Percentiles rank a stretch among this genome's conserved stretches.
These are phyloP conservation scores for Vitis amurensis DNA, from an alignment of 164 flowering plant genomes.

Conservation along the genomic window DNA sequence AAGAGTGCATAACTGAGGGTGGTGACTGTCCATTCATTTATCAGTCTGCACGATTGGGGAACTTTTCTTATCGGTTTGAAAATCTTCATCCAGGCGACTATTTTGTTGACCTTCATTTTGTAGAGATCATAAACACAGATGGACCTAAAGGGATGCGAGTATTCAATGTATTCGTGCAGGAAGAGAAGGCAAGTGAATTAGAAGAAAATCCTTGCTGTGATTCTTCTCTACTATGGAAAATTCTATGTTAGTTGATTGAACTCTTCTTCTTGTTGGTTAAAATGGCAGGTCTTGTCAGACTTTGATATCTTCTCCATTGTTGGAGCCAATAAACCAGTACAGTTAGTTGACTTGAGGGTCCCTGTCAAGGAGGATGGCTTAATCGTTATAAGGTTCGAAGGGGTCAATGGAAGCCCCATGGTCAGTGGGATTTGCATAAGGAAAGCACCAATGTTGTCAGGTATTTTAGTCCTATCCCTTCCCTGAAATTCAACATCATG, in stretches of 20 bases:
- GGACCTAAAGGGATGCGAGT: constrained; percentile 90
- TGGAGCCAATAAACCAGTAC: constrained; percentile 83
- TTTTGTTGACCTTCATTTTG: constrained; percentile 78
- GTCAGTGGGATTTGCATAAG: constrained; percentile 81
- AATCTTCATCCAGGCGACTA: constrained; percentile 69
- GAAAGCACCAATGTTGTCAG: constrained; percentile 51
- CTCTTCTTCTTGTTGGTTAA: background rate
- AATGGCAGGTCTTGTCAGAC: constrained; percentile 62
- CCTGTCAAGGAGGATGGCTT: constrained; percentile 55
- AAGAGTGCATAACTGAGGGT: constrained; percentile 49
- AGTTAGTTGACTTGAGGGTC: constrained; percentile 58
- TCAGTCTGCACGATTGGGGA: constrained; percentile 71
- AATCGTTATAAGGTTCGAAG: constrained; percentile 62
- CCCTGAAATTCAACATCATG: background rate
- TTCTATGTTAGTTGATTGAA: no score
- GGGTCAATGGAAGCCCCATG: constrained; percentile 64
- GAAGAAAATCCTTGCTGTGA: background rate
- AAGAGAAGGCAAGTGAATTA: constrained; percentile 61
- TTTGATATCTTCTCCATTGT: constrained; percentile 73
- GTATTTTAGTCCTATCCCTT: constrained; percentile 22
- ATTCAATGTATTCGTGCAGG: constrained; percentile 79
- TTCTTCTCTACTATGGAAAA: background rate
- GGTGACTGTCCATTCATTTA: constrained; percentile 67
- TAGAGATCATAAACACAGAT: constrained; percentile 65
- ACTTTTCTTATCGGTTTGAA: constrained; percentile 53